Evolutionary conservation across 352 stramenopile species (phyloP), one percentile per base, ranked within the genome.

Genomic region (Phytophthora nicotianae): DNA sequence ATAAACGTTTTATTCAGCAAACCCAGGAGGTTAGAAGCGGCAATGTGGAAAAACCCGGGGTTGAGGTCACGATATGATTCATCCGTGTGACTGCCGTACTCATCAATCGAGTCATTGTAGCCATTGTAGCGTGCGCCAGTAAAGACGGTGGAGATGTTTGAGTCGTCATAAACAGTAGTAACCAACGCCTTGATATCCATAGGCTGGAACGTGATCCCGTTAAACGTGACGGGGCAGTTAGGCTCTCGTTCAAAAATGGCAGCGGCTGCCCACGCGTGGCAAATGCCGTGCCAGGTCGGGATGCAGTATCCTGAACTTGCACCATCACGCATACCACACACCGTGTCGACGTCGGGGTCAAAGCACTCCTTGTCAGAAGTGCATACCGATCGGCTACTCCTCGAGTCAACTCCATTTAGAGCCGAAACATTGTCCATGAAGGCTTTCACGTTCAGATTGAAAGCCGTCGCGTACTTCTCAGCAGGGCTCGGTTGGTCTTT

Each of bases 1-100:
- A 84, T 65, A 50, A 84, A 75, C 3, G 69, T 58, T n/a, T 68
- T 43, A 20, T 75, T 72, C 14, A 74, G 49, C 9, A 61, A 50
- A 2, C 65, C 70, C 7, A 84, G 52, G 3, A 81, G 41, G 50
- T 82, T 84, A 10, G 60, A 26, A 38, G 75, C 48, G 9, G 57
- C 64, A 26, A 74, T 56, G 58, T 79, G 71, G 32, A 79, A 72
- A 27, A 62, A 67, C 9, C 62, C 75, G 2, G 75, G 53, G 24
- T 73, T 71, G 10, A 81, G 43, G 37, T 81, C 72, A 8, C 27
- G 32, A 27, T 32, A 53, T 4, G 26, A 8, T 7, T 20, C 8
- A n/a, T 40, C 63, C 1, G 42, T 48, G 47, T 69, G 73, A 24
- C 68, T 53, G 21, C 74, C 74, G 33, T 76, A 80, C 23, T 71